Evolutionary conservation across 176 grass and related monocot species (phyloP), one percentile per base, ranked within the genome.

Genomic region (Typha latifolia): DNA sequence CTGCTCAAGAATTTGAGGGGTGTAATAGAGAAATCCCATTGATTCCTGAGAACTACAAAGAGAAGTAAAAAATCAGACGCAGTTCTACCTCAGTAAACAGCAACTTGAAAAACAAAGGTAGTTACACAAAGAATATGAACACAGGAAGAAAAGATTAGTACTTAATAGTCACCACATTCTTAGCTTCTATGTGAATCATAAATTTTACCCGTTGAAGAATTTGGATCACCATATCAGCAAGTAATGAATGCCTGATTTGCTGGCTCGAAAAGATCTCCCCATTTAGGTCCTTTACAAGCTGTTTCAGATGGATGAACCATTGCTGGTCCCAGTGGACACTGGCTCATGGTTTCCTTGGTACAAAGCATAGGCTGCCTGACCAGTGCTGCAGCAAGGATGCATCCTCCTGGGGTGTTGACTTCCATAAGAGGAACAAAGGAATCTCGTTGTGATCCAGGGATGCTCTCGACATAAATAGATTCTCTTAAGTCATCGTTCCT

Each of bases 1-100:
- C 72, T 96, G 93, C 49, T 91, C 80, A 0, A 91, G 78, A 57
- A 96, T 96, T 71, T 96, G 92, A 0, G 92, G 92, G 0, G 92
- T 96, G 85, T 96, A 96, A n/a, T n/a, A n/a, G n/a, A n/a, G n/a
- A n/a, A n/a, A n/a, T n/a, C n/a, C n/a, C n/a, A n/a, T n/a, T n/a
- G n/a, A n/a, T n/a, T n/a, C 93, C 93, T 0, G 93, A 86, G 53
- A 96, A 91, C 88, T 89, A 62, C 18, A 61, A 61, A 61, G 51
- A 3, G 14, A 51, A 55, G 57, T 47, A n/a, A 26, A 20, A 14
- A 59, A 31, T 34, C 32, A 34, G 32, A 34, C 5, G 0, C 32
- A 4, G 32, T 34, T 34, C 32, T 34, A 34, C 0, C 3, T 34
- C 32, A 34, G 32, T 34, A 34, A 34, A 34, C 32, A 34, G 32